These are phyloP conservation scores for Gaultheria prostrata DNA, from an alignment of 148 eudicot species.

Conservation along the genomic window DNA sequence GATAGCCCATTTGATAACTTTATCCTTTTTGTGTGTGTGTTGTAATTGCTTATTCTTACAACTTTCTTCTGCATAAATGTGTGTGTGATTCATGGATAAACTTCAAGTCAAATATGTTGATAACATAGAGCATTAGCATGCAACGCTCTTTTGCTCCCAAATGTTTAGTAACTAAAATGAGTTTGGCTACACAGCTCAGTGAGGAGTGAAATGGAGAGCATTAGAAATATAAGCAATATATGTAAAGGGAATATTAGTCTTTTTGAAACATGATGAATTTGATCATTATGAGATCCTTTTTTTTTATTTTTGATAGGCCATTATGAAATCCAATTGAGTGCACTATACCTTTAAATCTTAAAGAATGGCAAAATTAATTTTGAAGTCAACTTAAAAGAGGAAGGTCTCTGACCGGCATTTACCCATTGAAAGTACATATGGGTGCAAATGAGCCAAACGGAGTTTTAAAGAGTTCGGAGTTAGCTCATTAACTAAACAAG, in stretches of 20 bases:
- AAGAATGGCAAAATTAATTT: not conserved
- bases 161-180: not conserved
- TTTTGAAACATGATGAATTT: not conserved
- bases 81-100: too few species aligned
- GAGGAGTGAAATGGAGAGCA: not conserved
- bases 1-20: too few species aligned
- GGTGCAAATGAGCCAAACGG: too few species aligned
- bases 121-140: not conserved
- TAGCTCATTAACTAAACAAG: too few species aligned
- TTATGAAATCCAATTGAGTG: not conserved
- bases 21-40: too few species aligned
- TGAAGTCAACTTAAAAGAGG: not conserved
- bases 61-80: too few species aligned
- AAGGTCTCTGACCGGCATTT: not conserved
- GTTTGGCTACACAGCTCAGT: not conserved
- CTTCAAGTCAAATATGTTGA: too few species aligned
- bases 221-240: not conserved
- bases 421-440: too few species aligned
- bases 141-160: not conserved
- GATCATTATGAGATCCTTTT: too few species aligned
- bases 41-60: too few species aligned
- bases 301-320: too few species aligned
- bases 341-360: not conserved
- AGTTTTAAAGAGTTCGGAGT: too few species aligned
- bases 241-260: not conserved